Conservation (phyloP, 2,329 filamentous ascomycete genomes). For the Penicillium sp. region DNA sequence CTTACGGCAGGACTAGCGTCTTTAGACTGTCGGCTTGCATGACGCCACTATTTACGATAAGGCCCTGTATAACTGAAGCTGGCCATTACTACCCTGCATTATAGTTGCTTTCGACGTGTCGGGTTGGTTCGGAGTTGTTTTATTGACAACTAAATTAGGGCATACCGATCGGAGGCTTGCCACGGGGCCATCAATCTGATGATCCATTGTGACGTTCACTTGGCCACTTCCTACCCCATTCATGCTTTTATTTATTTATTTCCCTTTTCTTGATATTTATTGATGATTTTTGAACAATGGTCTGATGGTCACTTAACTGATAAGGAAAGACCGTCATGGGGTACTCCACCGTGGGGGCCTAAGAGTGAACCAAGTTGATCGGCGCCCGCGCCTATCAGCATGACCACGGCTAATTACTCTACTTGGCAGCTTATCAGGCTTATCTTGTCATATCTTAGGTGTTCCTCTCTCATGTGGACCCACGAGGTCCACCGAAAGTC, state of each 20-base stretch:
- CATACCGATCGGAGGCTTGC: background rate
- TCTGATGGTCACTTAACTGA: background rate
- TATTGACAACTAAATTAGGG: background rate
- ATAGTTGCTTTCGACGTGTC: background rate
- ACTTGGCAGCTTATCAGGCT: constrained; percentile 26
- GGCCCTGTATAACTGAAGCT: background rate
- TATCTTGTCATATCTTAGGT: constrained; percentile 23
- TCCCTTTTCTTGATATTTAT: background rate
- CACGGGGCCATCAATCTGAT: background rate
- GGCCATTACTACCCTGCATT: background rate
- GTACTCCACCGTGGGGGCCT: constrained; percentile 1
- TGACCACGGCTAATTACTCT: constrained; percentile 33
- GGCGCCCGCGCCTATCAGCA: constrained; percentile 12
- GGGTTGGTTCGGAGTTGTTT: background rate
- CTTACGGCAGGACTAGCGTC: background rate
- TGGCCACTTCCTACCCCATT: background rate
- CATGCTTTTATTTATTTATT: background rate
- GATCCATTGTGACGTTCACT: background rate
- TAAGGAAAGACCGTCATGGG: constrained; percentile 9
- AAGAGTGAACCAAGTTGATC: constrained; percentile 5
- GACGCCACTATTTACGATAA: background rate
- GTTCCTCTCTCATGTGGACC: constrained; percentile 12
- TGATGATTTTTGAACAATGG: background rate
- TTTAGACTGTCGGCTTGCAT: background rate
- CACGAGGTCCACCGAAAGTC: constrained; percentile 7